These are phyloP conservation scores for Naegleria gruberi DNA, from an alignment of 208 protist genomes.

Conservation along the genomic window DNA sequence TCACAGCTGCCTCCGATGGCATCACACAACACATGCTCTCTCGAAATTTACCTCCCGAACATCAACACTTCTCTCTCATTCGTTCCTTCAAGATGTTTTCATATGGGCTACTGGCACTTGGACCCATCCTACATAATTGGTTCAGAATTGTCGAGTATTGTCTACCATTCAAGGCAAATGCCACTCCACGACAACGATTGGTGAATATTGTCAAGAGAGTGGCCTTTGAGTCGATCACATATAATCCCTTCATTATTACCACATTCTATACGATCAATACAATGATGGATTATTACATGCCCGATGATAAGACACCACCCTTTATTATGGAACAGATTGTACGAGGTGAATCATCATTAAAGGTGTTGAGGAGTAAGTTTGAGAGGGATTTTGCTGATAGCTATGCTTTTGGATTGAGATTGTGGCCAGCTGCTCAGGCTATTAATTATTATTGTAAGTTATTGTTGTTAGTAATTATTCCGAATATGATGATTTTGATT, in stretches of 20 bases:
- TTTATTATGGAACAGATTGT: neutral
- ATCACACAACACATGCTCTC: neutral
- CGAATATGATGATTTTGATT: too few relatives aligned
- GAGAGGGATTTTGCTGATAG: neutral
- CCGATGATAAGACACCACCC: neutral
- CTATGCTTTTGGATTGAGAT: neutral
- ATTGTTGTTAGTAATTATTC: too few relatives aligned
- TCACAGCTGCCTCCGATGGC: neutral
- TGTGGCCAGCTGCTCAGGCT: neutral
- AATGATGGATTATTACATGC: neutral
- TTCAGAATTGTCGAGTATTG: neutral
- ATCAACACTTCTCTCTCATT: neutral
- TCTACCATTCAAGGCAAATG: neutral
- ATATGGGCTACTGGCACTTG: neutral
- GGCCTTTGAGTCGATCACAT: neutral
- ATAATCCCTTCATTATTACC: neutral
- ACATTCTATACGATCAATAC: neutral
- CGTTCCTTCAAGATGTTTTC: neutral
- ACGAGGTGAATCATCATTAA: neutral
- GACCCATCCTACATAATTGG: neutral
- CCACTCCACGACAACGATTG: neutral
- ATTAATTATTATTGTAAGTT: constrained; percentile 1
- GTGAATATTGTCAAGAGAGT: neutral
- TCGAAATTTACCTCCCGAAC: neutral
- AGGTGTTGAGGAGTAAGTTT: neutral